These are phyloP conservation scores for Annulohypoxylon moriforme DNA, from an alignment of 495 filamentous ascomycete species.

Conservation along the genomic window DNA sequence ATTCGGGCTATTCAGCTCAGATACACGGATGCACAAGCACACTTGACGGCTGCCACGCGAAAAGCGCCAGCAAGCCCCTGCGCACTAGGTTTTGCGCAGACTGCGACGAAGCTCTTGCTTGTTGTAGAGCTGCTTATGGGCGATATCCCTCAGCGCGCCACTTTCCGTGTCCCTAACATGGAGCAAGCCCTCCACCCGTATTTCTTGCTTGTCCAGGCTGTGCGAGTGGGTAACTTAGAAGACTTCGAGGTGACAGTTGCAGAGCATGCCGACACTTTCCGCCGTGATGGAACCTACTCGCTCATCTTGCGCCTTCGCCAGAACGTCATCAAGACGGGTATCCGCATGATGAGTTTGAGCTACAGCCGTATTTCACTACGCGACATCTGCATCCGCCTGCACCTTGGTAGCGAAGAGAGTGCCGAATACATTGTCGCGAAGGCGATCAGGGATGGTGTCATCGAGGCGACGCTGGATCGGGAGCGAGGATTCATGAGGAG, in stretches of 20 bases:
- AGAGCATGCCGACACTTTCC: constrained; percentile 83
- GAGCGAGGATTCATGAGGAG: constrained; percentile 98
- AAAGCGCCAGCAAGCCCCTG: constrained; percentile 91
- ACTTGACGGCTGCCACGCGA: constrained; percentile 88
- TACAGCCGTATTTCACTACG: constrained; percentile 98
- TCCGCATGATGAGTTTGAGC: constrained; percentile 97
- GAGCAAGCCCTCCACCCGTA: constrained; percentile 91
- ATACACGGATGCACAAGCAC: constrained; percentile 96
- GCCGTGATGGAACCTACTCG: constrained; percentile 93
- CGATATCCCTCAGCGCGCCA: constrained; percentile 93
- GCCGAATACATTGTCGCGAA: constrained; percentile 99
- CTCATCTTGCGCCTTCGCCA: constrained; percentile 93
- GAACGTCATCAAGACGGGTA: constrained; percentile 99
- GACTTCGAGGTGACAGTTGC: constrained; percentile 88
- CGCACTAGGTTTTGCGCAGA: constrained; percentile 93
- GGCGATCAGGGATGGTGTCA: constrained; percentile 97
- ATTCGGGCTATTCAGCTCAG: constrained; percentile 95
- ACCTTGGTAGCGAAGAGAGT: constrained; percentile 92
- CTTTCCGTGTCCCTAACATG: constrained; percentile 88
- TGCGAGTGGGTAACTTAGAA: constrained; percentile 93
- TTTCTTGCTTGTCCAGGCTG: constrained; percentile 90
- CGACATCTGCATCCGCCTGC: constrained; percentile 95
- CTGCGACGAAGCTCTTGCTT: constrained; percentile 90
- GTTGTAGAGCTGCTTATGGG: constrained; percentile 98
- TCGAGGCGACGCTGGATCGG: constrained; percentile 93